Conservation (phyloP, 2,329 filamentous ascomycete species). For the Phialophora tarda region DNA sequence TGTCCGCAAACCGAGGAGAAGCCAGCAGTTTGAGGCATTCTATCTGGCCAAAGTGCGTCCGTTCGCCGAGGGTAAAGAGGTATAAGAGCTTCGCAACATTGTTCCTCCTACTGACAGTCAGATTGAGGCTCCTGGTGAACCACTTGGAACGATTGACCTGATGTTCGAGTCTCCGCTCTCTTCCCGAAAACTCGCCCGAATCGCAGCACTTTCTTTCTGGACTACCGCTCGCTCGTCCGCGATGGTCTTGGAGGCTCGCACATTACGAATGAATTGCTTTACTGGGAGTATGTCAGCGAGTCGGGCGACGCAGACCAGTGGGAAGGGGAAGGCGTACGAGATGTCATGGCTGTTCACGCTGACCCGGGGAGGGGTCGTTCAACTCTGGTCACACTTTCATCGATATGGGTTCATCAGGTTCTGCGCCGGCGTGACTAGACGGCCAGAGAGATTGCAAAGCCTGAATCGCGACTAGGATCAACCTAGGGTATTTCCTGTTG, state of each 20-base stretch:
- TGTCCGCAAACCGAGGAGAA: conserved; percentile 96
- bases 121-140: not conserved
- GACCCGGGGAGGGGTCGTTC: conserved; percentile 32
- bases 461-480: not conserved
- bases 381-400: conserved; percentile 35
- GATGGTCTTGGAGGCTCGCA: conserved; percentile 97
- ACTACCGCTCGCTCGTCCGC: conserved; percentile 98
- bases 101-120: conserved; percentile 71
- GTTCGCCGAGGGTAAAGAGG: conserved; percentile 94
- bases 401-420: conserved; percentile 6
- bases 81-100: conserved; percentile 99
- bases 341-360: conserved; percentile 35
- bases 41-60: conserved; percentile 98
- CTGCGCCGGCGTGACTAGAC: not conserved
- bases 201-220: conserved; percentile 97
- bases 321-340: conserved; percentile 24
- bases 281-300: conserved; percentile 61
- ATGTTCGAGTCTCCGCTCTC: conserved; percentile 91
- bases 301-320: not conserved
- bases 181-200: conserved; percentile 95
- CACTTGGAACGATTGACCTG: conserved; percentile 66
- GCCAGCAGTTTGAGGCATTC: conserved; percentile 97
- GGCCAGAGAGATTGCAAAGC: not conserved
- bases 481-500: not conserved
- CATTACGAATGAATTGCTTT: conserved; percentile 99